These are phyloP conservation scores for Blastomyces gilchristii DNA, from an alignment of 2,329 filamentous ascomycete genomes.

Conservation along the genomic window DNA sequence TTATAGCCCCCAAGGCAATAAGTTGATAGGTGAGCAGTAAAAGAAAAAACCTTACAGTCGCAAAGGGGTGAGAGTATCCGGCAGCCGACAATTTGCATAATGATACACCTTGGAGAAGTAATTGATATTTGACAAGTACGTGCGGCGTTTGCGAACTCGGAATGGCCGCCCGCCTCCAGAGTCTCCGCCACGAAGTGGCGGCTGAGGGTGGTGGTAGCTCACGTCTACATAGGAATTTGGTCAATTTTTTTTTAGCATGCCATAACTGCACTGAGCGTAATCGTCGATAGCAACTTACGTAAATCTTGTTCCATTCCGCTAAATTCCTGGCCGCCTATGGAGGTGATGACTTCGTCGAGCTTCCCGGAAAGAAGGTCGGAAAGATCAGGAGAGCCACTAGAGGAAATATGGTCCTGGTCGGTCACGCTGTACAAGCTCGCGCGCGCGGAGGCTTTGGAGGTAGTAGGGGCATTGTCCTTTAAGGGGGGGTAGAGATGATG, in stretches of 20 bases:
- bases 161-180: conserved; percentile 22
- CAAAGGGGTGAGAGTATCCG: conserved; percentile 55
- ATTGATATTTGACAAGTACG: conserved; percentile 39
- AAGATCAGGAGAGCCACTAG: conserved; percentile 17
- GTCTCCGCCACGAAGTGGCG: conserved; percentile 2
- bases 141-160: conserved; percentile 31
- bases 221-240: neutral
- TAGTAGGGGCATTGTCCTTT: neutral
- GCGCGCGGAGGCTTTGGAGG: neutral
- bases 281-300: conserved; percentile 15
- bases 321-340: conserved; percentile 56
- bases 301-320: conserved; percentile 35
- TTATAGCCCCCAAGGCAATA: neutral
- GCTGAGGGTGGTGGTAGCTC: neutral
- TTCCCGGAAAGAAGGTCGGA: conserved; percentile 53
- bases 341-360: conserved; percentile 59
- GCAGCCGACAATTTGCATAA: conserved; percentile 68
- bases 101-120: conserved; percentile 68
- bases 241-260: neutral
- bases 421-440: conserved; percentile 16
- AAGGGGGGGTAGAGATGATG: neutral
- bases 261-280: neutral
- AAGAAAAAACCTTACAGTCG: conserved; percentile 45
- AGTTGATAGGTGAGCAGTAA: neutral
- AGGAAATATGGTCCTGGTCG: conserved; percentile 23